Percentiles rank a stretch among this genome's conserved stretches.
Evolutionary conservation across 495 filamentous ascomycete species (phyloP).

Genomic region (Penicillium lividum): DNA sequence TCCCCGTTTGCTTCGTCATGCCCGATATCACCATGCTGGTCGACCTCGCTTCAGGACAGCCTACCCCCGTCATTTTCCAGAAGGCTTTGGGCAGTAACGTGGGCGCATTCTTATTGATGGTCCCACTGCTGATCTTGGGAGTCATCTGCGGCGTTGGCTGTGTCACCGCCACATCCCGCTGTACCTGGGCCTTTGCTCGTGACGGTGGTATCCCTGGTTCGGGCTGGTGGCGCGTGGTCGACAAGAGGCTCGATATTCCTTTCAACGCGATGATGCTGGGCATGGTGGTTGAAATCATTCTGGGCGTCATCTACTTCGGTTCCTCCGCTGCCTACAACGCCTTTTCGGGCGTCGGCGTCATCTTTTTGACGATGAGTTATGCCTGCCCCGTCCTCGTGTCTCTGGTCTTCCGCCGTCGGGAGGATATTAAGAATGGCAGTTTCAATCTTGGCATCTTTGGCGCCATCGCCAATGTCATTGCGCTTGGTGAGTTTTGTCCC

Average conservation of each 20-base stretch:
- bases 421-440: constrained; percentile 51
- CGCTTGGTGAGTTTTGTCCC: constrained; percentile 46
- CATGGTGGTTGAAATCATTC: constrained; percentile 49
- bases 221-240: constrained; percentile 55
- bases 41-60: constrained; percentile 56
- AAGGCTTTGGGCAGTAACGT: constrained; percentile 22
- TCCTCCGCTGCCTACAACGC: constrained; percentile 58
- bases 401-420: constrained; percentile 48
- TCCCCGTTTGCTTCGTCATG: constrained; percentile 62
- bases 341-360: constrained; percentile 61
- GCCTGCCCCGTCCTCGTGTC: constrained; percentile 54
- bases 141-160: constrained; percentile 65
- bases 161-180: constrained; percentile 67
- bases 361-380: constrained; percentile 57
- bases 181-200: constrained; percentile 70
- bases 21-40: constrained; percentile 51
- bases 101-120: constrained; percentile 66
- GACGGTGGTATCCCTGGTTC: constrained; percentile 62
- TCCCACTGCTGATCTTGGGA: constrained; percentile 67
- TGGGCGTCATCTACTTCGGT: constrained; percentile 60
- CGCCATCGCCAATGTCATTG: constrained; percentile 53
- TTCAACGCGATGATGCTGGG: constrained; percentile 52
- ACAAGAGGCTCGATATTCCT: constrained; percentile 52
- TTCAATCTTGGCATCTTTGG: constrained; percentile 61
- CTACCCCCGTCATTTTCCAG: constrained; percentile 25